Base-by-base conservation (phyloP, 1,284 basidiomycete species). In the Chalciporus piperatoides region DNA sequence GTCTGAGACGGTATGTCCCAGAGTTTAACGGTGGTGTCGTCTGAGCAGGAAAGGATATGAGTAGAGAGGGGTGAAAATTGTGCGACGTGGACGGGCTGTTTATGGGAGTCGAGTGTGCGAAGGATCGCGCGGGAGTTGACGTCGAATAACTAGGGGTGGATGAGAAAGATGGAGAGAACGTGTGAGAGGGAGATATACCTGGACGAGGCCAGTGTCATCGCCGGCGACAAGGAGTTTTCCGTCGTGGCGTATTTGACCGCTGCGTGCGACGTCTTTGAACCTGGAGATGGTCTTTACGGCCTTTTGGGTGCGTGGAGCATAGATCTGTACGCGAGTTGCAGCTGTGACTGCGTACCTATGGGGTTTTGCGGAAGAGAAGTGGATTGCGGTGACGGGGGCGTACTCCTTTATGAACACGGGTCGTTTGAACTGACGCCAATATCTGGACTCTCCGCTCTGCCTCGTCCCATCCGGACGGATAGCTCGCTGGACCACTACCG, bases 1-100 rank as follows among this genome's bases (percentile, higher is more conserved):
- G 84, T 77, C 67, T 97, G 89, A 6, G 95, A 94, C 7, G 96
- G 91, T 6, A 99, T 83, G 69, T 99, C 97, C 91, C 94, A 98
- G 2, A 99, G 74, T 66, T 87, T 87, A 45, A 92, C 91, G 10
- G 93, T 96, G 4, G 90, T 90, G 68, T 99, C 97, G 68, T 99
- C 97, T 1, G 95, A 97, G 57, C 93, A 96, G 3, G 96, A 94
- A 35, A 99, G 79, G 47, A 98, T 76, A 61, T 93, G 89, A 0
- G 92, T 90, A 3, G 83, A 77, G 52, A 89, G 78, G 2, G 85
- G 71, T 2, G 96, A 98, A 69, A 99, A 99, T 60, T 89, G 90
- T 8, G 93, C 83, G 53, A 97, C 87, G 71, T 98, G 95, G 0
- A 97, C 93, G 24, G 96, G 92, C 63, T 96, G 92, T 61, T 94